Evolutionary conservation across 139 green algal genomes (phyloP).

Genomic region (Chlorella sp.): DNA sequence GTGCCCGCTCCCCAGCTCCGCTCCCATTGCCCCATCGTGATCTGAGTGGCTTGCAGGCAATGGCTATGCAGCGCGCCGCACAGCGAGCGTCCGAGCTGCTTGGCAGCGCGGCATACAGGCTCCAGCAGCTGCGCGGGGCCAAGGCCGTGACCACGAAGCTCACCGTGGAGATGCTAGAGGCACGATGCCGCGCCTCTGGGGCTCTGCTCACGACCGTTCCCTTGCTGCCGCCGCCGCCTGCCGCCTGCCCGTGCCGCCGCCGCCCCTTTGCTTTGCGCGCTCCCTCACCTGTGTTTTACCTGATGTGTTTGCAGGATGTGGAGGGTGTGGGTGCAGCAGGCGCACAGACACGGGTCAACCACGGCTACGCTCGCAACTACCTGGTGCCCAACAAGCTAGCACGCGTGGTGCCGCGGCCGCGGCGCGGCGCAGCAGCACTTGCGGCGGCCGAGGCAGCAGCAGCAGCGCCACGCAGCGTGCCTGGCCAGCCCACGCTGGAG

Average conservation of each 20-base stretch:
- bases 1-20: no score
- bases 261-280: neutral
- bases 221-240: neutral
- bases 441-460: neutral
- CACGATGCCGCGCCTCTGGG: neutral
- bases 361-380: slow-evolving; percentile 50
- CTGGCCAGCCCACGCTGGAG: neutral
- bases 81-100: neutral
- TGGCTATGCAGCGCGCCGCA: neutral
- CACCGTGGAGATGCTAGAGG: slow-evolving; percentile 36
- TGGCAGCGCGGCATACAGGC: neutral
- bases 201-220: neutral
- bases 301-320: slow-evolving; percentile 31
- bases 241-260: neutral
- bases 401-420: neutral
- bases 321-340: slow-evolving; percentile 38
- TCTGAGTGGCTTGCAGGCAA: neutral
- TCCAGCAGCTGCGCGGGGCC: slow-evolving; percentile 30
- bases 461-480: slow-evolving; percentile 5
- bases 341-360: neutral
- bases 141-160: slow-evolving; percentile 34
- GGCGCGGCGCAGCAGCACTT: neutral
- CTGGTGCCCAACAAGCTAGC: slow-evolving; percentile 39
- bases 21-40: neutral
- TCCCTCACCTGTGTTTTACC: no score